phyloP scores from a whole-genome alignment of 306 rosid genomes.

The Prunus mira region DNA sequence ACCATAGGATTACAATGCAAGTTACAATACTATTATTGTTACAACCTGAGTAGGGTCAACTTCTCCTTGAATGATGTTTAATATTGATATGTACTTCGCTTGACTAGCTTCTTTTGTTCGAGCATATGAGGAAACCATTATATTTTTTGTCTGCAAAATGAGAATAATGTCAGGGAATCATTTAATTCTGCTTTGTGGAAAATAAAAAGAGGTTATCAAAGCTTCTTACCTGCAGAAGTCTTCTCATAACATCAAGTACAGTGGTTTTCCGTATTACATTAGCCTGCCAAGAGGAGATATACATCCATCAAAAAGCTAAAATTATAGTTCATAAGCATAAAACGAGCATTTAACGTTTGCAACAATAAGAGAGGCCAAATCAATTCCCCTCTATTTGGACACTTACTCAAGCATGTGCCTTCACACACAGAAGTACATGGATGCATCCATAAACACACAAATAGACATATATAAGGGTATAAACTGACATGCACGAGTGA shows the following conservation, averaged over 20 bases:
- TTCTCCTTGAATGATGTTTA: constrained; percentile 98
- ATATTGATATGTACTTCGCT: constrained; percentile 95
- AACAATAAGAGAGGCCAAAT: background rate
- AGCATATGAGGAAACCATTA: constrained; percentile 98
- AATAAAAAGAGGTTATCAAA: constrained; percentile 12
- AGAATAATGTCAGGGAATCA: constrained; percentile 24
- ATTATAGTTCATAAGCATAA: constrained; percentile 8
- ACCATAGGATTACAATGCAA: background rate
- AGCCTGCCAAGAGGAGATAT: constrained; percentile 54
- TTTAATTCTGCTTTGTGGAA: constrained; percentile 4
- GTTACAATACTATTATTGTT: background rate
- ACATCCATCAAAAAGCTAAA: constrained; percentile 14
- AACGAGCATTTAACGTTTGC: background rate
- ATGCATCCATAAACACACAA: background rate
- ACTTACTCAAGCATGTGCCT: background rate
- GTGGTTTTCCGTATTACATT: constrained; percentile 97
- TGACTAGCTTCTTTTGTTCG: constrained; percentile 98
- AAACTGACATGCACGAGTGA: background rate
- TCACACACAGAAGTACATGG: background rate
- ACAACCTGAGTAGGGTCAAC: constrained; percentile 98
- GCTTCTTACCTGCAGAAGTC: constrained; percentile 84
- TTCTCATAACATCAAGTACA: constrained; percentile 97
- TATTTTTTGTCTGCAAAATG: constrained; percentile 79
- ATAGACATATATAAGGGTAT: background rate
- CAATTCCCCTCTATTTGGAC: background rate